These are phyloP conservation scores for Ceratocystis smalleyi DNA, from an alignment of 2,329 filamentous ascomycete genomes.

Conservation along the genomic window DNA sequence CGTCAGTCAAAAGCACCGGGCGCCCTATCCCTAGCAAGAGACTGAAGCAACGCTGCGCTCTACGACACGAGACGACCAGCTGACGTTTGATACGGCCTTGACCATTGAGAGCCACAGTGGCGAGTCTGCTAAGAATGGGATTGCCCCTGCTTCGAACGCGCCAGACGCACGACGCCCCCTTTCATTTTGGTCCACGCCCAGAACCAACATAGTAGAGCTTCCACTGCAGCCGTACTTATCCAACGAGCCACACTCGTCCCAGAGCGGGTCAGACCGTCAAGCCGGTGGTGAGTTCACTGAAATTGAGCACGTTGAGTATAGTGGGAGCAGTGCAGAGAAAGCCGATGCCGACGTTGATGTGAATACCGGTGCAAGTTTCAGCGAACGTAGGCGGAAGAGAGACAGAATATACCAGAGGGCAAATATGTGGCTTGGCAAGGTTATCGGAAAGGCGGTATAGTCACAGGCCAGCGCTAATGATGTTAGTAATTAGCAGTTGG, in stretches of 20 bases:
- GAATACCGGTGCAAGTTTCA: not conserved
- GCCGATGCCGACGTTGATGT: not conserved
- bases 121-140: conserved; percentile 6
- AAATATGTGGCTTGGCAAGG: not conserved
- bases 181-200: not conserved
- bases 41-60: conserved; percentile 21
- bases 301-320: conserved; percentile 1
- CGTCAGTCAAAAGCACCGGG: conserved; percentile 24
- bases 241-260: not conserved
- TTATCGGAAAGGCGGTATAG: not conserved
- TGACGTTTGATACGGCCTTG: conserved; percentile 16
- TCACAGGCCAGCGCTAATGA: not conserved
- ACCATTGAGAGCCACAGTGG: conserved; percentile 5
- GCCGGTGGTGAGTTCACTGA: not conserved
- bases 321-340: not conserved
- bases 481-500: not conserved
- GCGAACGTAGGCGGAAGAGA: not conserved
- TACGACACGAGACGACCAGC: conserved; percentile 11
- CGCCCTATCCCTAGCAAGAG: conserved; percentile 24
- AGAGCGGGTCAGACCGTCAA: not conserved
- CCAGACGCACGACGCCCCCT: not conserved
- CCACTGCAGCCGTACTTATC: not conserved
- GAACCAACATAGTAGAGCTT: not conserved
- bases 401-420: not conserved
- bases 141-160: not conserved